Percentiles rank a stretch among this genome's conserved stretches.
Evolutionary conservation across 2,329 filamentous ascomycete genomes (phyloP).

Genomic region (Colletotrichum navitas): DNA sequence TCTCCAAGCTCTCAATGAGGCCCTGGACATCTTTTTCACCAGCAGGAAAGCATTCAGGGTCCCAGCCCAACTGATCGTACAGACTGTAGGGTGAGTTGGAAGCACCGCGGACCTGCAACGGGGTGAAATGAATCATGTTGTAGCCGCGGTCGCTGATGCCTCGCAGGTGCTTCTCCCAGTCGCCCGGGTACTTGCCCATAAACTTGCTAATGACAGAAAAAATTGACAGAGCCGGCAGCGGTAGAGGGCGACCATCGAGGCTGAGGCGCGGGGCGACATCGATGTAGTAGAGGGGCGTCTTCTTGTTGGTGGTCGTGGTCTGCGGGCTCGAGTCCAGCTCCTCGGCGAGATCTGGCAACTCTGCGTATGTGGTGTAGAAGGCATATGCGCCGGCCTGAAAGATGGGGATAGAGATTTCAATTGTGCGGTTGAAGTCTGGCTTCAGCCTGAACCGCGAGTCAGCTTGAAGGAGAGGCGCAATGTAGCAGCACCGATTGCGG

Average conservation of each 20-base stretch:
- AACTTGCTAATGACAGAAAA: slow-evolving; percentile 98
- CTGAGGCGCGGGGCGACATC: slow-evolving; percentile 88
- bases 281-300: slow-evolving; percentile 88
- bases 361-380: slow-evolving; percentile 93
- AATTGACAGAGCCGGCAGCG: slow-evolving; percentile 87
- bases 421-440: slow-evolving; percentile 92
- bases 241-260: slow-evolving; percentile 79
- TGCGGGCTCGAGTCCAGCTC: slow-evolving; percentile 61
- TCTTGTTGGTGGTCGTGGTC: slow-evolving; percentile 66
- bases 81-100: slow-evolving; percentile 99
- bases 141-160: slow-evolving; percentile 93
- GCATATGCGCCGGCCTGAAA: slow-evolving; percentile 87
- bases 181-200: slow-evolving; percentile 90
- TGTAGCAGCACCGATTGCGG: not conserved
- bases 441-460: slow-evolving; percentile 70
- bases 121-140: slow-evolving; percentile 99
- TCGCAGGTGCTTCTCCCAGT: slow-evolving; percentile 90
- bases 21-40: slow-evolving; percentile 85
- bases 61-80: slow-evolving; percentile 91
- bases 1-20: slow-evolving; percentile 85
- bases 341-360: slow-evolving; percentile 82
- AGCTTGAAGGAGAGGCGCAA: not conserved
- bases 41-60: slow-evolving; percentile 82
- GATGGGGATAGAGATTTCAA: slow-evolving; percentile 91
- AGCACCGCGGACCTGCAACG: slow-evolving; percentile 85